phyloP scores from a whole-genome alignment of 805 yeast genomes.

The Barnettozyma salicaria region DNA sequence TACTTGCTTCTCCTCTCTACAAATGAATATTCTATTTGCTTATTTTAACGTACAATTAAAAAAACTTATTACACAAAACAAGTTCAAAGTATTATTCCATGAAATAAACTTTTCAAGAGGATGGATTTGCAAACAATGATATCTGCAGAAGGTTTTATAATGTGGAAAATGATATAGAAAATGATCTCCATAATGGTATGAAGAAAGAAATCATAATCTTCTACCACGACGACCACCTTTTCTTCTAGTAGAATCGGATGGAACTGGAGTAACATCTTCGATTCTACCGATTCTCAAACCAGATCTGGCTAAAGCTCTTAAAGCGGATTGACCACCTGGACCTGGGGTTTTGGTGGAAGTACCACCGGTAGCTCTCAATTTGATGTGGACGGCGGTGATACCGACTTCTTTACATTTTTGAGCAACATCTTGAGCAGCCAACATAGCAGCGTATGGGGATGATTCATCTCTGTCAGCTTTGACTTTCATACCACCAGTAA shows the following conservation, averaged over 20 bases:
- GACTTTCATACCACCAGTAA: conserved; percentile 99
- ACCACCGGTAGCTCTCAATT: conserved; percentile 99
- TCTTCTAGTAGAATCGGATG: conserved; percentile 99
- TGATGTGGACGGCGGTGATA: conserved; percentile 98
- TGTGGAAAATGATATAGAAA: conserved; percentile 6
- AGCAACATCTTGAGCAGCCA: conserved; percentile 99
- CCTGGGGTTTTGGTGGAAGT: conserved; percentile 99
- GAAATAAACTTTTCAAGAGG: conserved; percentile 13
- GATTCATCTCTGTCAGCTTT: conserved; percentile 99
- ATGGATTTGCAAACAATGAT: conserved; percentile 9
- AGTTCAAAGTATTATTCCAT: conserved; percentile 17
- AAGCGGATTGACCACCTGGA: conserved; percentile 99
- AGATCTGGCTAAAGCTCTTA: conserved; percentile 99
- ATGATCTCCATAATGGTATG: conserved; percentile 8
- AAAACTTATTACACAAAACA: conserved; percentile 24
- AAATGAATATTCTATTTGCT: not conserved
- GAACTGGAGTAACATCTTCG: conserved; percentile 99
- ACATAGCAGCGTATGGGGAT: conserved; percentile 99
- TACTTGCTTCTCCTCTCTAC: no score
- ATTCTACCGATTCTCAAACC: conserved; percentile 99
- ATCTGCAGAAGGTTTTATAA: conserved; percentile 5
- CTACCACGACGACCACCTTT: conserved; percentile 99
- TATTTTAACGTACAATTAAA: conserved; percentile 28
- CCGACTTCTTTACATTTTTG: conserved; percentile 99
- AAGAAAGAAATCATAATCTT: conserved; percentile 62